Percentiles rank a stretch among this genome's conserved stretches.
Evolutionary conservation across 208 protist species (phyloP).

Genomic region (Leishmania major): DNA sequence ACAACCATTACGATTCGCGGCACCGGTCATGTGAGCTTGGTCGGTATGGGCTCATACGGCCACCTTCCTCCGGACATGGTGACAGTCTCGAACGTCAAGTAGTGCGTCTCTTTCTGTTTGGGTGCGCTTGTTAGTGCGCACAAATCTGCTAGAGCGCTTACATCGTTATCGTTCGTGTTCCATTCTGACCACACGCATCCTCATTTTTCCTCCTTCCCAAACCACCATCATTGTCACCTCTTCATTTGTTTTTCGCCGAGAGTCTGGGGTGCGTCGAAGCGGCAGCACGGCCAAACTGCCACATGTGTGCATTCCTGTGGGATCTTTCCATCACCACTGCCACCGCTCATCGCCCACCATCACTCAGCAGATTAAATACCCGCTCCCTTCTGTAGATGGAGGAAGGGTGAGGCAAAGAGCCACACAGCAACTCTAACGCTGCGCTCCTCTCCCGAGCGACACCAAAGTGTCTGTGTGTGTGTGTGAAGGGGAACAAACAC

Average conservation of each 20-base stretch:
- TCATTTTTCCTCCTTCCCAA: not conserved
- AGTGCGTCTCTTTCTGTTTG: conserved; percentile 12
- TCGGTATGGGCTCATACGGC: conserved; percentile 48
- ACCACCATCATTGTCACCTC: not conserved
- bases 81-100: conserved; percentile 58
- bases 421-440: not conserved
- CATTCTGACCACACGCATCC: not conserved
- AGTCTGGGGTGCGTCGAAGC: too few relatives aligned
- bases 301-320: too few relatives aligned
- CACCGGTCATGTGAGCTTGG: conserved; percentile 54
- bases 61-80: conserved; percentile 58
- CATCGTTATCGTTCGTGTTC: not conserved
- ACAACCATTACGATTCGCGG: conserved; percentile 63
- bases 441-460: not conserved
- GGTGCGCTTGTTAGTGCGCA: not conserved
- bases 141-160: not conserved
- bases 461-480: too few relatives aligned
- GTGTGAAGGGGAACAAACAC: not conserved
- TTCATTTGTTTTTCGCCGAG: not conserved
- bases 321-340: not conserved
- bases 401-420: too few relatives aligned
- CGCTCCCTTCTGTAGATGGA: not conserved
- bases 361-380: not conserved
- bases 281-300: not conserved
- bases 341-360: not conserved